phyloP scores from a whole-genome alignment of 257 asterid genomes.

The Solanum infundibuliforme region DNA sequence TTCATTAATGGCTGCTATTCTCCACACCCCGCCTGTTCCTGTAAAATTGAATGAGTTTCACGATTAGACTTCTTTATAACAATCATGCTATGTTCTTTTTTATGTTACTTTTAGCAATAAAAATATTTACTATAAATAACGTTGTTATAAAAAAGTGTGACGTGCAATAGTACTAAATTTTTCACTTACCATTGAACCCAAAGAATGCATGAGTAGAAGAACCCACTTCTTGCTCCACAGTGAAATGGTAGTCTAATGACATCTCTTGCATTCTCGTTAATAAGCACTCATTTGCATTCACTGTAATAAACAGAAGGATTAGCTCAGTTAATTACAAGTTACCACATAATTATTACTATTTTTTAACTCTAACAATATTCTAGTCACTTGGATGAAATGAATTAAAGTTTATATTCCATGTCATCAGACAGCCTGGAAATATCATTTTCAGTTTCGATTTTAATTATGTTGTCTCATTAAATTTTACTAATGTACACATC shows the following conservation, averaged over 20 bases:
- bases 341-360: neutral
- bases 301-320: slow-evolving; percentile 21
- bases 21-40: slow-evolving; percentile 76
- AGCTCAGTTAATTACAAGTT: neutral
- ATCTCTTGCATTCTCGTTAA: slow-evolving; percentile 71
- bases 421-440: neutral
- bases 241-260: slow-evolving; percentile 63
- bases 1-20: slow-evolving; percentile 44
- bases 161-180: neutral
- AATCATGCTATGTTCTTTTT: too few species aligned
- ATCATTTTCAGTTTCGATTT: neutral
- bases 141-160: neutral
- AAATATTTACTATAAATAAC: neutral
- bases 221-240: slow-evolving; percentile 67
- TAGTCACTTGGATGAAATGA: neutral
- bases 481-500: neutral
- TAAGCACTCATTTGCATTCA: slow-evolving; percentile 52
- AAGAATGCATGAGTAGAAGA: slow-evolving; percentile 64
- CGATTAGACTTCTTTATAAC: neutral
- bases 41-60: neutral
- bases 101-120: neutral
- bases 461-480: neutral
- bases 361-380: neutral
- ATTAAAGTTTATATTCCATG: neutral
- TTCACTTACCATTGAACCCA: slow-evolving; percentile 49